These are phyloP conservation scores for Candida bentonensis DNA, from an alignment of 805 yeast species.

Conservation along the genomic window DNA sequence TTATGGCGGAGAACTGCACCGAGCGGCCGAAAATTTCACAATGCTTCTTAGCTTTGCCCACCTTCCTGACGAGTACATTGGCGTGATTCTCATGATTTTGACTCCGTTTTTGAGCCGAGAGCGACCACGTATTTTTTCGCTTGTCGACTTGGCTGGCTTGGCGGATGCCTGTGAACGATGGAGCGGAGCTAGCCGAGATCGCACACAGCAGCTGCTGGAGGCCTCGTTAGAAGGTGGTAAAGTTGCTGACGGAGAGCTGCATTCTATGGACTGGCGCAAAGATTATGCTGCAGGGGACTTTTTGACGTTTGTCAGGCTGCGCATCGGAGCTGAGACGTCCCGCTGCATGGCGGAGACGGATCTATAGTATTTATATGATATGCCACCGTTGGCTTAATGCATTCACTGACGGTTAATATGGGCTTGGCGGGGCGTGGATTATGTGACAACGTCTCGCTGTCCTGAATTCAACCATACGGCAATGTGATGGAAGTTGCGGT, in stretches of 20 bases:
- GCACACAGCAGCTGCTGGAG: background rate
- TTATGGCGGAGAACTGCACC: background rate
- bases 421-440: too few species aligned
- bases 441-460: too few species aligned
- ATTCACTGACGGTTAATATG: too few species aligned
- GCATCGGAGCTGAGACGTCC: background rate
- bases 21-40: background rate
- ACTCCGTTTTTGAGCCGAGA: background rate
- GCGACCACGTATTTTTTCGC: background rate
- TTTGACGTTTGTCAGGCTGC: background rate
- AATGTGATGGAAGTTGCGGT: too few species aligned
- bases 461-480: too few species aligned
- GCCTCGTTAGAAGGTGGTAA: background rate
- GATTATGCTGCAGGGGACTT: background rate
- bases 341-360: background rate
- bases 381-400: too few species aligned
- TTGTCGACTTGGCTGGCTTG: background rate
- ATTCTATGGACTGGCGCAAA: background rate
- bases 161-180: background rate
- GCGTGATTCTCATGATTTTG: background rate
- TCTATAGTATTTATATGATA: too few species aligned
- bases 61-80: background rate
- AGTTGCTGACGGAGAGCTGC: background rate
- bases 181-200: background rate
- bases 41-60: background rate